Evolutionary conservation across 169 alveolate species (phyloP).

Genomic region (Cryptosporidium xiaoi): DNA sequence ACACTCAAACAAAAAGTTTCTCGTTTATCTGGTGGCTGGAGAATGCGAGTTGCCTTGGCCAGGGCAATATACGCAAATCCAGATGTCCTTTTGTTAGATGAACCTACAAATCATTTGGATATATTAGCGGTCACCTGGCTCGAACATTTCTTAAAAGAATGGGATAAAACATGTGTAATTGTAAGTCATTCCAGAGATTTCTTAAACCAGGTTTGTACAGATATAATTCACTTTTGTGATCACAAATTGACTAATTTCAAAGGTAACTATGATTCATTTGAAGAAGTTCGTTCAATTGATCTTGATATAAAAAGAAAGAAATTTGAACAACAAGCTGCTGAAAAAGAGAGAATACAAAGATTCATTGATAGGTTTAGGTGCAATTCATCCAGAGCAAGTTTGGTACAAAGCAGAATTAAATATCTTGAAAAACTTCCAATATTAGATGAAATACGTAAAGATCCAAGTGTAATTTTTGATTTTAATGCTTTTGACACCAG

Average conservation of each 20-base stretch:
- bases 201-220: conserved; percentile 94
- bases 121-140: conserved; percentile 95
- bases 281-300: conserved; percentile 90
- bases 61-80: conserved; percentile 90
- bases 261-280: conserved; percentile 96
- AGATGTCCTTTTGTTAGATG: conserved; percentile 91
- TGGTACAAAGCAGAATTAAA: conserved; percentile 95
- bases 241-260: conserved; percentile 88
- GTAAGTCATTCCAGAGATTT: conserved; percentile 97
- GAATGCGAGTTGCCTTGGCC: conserved; percentile 81
- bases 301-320: conserved; percentile 87
- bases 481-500: conserved; percentile 34
- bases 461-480: conserved; percentile 89
- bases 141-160: conserved; percentile 90
- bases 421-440: conserved; percentile 92
- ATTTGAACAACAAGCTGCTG: conserved; percentile 88
- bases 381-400: conserved; percentile 93
- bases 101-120: conserved; percentile 94
- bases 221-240: conserved; percentile 92
- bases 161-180: conserved; percentile 92
- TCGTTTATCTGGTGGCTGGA: conserved; percentile 90
- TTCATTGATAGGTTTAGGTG: conserved; percentile 94
- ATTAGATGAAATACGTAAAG: conserved; percentile 93
- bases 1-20: conserved; percentile 86
- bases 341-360: conserved; percentile 92